These are phyloP conservation scores for Dendryphion nanum DNA, from an alignment of 2,329 filamentous ascomycete species.

Conservation along the genomic window DNA sequence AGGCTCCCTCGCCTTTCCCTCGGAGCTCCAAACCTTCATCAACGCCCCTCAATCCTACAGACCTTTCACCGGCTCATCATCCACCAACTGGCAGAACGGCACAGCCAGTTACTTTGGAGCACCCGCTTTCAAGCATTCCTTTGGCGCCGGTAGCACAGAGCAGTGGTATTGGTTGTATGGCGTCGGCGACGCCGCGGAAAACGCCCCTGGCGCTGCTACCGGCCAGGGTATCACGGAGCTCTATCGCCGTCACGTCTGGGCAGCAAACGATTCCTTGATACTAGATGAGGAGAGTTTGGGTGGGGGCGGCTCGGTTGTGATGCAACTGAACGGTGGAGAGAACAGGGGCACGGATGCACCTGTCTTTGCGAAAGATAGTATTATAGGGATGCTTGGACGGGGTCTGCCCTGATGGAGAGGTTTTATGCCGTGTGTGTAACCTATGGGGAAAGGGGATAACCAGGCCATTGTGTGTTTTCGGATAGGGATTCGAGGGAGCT, in stretches of 20 bases:
- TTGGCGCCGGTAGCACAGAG: slow-evolving; percentile 55
- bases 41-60: slow-evolving; percentile 11
- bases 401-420: slow-evolving; percentile 18
- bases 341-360: slow-evolving; percentile 10
- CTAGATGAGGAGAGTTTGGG: slow-evolving; percentile 46
- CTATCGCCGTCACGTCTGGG: slow-evolving; percentile 58
- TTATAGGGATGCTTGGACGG: slow-evolving; percentile 28
- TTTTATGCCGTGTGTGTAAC: no score
- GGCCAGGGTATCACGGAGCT: slow-evolving; percentile 39
- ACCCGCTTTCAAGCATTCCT: slow-evolving; percentile 48
- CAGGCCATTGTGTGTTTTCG: no score
- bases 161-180: slow-evolving; percentile 59
- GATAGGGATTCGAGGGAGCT: no score
- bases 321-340: no score
- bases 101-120: slow-evolving; percentile 55
- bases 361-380: slow-evolving; percentile 20
- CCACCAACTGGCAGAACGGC: slow-evolving; percentile 58
- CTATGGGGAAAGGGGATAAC: no score
- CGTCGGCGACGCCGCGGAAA: slow-evolving; percentile 22
- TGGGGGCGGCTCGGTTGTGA: slow-evolving; percentile 8
- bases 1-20: slow-evolving; percentile 56
- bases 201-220: slow-evolving; percentile 5
- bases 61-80: slow-evolving; percentile 38
- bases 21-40: slow-evolving; percentile 57
- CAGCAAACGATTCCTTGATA: slow-evolving; percentile 54